Percentiles rank a stretch among this genome's conserved stretches.
Conservation (phyloP, 495 filamentous ascomycete genomes). For the Pseudevernia furfuracea region DNA sequence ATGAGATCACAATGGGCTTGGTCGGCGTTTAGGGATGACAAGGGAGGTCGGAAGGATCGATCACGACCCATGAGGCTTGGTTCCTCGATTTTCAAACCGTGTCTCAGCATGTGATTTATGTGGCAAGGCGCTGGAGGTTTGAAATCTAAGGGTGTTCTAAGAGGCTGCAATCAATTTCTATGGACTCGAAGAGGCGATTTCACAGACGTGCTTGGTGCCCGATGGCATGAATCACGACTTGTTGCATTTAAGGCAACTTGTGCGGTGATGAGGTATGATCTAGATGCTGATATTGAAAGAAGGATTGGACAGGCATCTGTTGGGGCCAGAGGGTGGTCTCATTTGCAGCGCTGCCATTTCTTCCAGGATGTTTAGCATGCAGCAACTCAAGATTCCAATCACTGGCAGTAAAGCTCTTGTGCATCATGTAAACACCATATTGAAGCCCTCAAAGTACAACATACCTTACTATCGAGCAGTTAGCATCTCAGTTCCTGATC, state of each 20-base stretch:
- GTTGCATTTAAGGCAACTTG: background rate
- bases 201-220: background rate
- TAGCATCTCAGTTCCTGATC: slow-evolving; percentile 11
- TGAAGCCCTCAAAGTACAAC: background rate
- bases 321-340: background rate
- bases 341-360: background rate
- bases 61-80: slow-evolving; percentile 20
- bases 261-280: background rate
- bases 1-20: slow-evolving; percentile 51
- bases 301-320: background rate
- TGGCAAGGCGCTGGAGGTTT: slow-evolving; percentile 21
- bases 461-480: background rate
- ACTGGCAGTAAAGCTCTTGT: background rate
- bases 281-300: background rate
- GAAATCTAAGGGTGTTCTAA: background rate
- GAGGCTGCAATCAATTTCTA: background rate
- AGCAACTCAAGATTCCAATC: background rate
- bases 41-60: slow-evolving; percentile 28
- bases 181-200: background rate
- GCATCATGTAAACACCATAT: background rate
- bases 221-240: background rate
- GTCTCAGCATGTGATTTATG: slow-evolving; percentile 13
- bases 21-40: slow-evolving; percentile 28
- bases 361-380: background rate
- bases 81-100: slow-evolving; percentile 16